These are phyloP conservation scores for Lentinula sp. DNA, from an alignment of 768 basidiomycete species.

Conservation along the genomic window DNA sequence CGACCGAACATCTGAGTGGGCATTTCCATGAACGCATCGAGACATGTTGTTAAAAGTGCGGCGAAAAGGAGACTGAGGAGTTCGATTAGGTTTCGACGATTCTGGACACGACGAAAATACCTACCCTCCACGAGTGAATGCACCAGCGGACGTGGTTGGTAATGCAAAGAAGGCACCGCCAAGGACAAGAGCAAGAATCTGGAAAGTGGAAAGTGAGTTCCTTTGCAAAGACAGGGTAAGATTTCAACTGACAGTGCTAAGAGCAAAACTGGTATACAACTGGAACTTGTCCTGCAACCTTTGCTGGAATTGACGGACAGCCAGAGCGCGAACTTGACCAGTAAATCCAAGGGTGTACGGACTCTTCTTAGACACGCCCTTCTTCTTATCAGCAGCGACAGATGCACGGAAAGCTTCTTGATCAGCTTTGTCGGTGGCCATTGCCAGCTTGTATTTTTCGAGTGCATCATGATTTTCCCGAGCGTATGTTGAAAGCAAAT, in stretches of 20 bases:
- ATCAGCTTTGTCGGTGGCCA: slow-evolving; percentile 58
- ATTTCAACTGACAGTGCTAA: slow-evolving; percentile 39
- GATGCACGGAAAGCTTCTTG: slow-evolving; percentile 75
- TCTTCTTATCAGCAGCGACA: slow-evolving; percentile 71
- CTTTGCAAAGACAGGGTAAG: neutral
- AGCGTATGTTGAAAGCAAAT: slow-evolving; percentile 40
- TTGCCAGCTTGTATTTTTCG: slow-evolving; percentile 46
- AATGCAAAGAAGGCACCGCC: slow-evolving; percentile 73
- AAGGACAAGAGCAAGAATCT: slow-evolving; percentile 57
- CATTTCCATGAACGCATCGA: slow-evolving; percentile 76
- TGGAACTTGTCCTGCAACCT: slow-evolving; percentile 75
- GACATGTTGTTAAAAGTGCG: slow-evolving; percentile 57
- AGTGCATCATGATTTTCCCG: slow-evolving; percentile 37
- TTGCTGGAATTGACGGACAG: slow-evolving; percentile 67
- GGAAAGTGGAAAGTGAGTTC: slow-evolving; percentile 7
- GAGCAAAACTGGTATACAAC: slow-evolving; percentile 60
- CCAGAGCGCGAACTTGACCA: slow-evolving; percentile 67
- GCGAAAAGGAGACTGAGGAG: slow-evolving; percentile 56
- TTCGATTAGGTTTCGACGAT: neutral
- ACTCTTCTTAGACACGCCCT: slow-evolving; percentile 68
- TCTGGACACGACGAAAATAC: neutral
- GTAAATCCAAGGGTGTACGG: slow-evolving; percentile 79
- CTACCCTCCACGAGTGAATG: slow-evolving; percentile 77
- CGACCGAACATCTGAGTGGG: slow-evolving; percentile 76
- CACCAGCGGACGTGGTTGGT: slow-evolving; percentile 68